Percentiles rank a stretch among this genome's conserved stretches.
Evolutionary conservation across 441 rosid species (phyloP).

Genomic region (Breynia disticha): DNA sequence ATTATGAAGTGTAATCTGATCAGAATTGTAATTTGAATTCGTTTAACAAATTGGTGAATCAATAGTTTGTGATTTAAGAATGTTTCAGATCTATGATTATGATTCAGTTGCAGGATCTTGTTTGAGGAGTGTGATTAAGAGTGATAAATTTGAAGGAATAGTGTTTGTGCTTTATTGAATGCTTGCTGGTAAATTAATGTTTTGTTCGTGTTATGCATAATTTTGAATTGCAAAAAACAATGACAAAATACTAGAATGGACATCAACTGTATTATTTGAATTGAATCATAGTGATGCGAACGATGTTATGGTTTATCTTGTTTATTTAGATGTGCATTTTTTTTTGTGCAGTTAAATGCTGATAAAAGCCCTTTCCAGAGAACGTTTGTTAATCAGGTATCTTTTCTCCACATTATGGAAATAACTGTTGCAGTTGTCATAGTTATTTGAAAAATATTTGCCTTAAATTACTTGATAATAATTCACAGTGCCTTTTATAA

Average conservation of each 20-base stretch:
- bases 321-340: neutral
- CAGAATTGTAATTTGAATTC: too few species aligned
- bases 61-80: too few species aligned
- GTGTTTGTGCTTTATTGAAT: too few species aligned
- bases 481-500: slow-evolving; percentile 16
- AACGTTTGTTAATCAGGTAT: slow-evolving; percentile 91
- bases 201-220: too few species aligned
- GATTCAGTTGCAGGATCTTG: neutral
- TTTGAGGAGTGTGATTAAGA: neutral
- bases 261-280: too few species aligned
- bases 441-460: neutral
- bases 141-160: neutral
- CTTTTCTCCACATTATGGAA: slow-evolving; percentile 5
- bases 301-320: neutral
- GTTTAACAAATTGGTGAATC: too few species aligned
- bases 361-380: slow-evolving; percentile 92
- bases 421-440: neutral
- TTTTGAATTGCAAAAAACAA: too few species aligned
- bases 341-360: slow-evolving; percentile 54
- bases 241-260: too few species aligned
- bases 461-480: neutral
- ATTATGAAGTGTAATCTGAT: too few species aligned
- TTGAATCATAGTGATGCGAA: neutral
- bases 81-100: too few species aligned
- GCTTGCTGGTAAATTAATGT: too few species aligned